A percentile compares a stretch with the other conserved stretches of the same genome.
These are phyloP conservation scores for Mycena crocata DNA, from an alignment of 768 basidiomycete species.

Conservation along the genomic window DNA sequence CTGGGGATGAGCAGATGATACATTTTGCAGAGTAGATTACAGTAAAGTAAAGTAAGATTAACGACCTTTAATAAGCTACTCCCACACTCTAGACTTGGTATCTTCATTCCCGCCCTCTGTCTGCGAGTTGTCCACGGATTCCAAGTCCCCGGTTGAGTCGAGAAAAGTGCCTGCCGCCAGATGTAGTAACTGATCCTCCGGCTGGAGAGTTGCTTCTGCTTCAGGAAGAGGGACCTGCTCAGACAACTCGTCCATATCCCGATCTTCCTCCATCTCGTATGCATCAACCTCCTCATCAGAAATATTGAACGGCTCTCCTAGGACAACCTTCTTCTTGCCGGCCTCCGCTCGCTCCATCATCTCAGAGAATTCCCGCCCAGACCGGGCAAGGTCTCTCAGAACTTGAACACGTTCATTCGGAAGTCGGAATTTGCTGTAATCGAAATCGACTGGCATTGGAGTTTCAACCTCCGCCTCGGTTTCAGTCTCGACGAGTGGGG, in stretches of 20 bases:
- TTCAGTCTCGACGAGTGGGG: constrained; percentile 14
- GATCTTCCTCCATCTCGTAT: constrained; percentile 25
- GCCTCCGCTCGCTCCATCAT: constrained; percentile 21
- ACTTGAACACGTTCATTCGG: constrained; percentile 10
- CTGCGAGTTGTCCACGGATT: no score
- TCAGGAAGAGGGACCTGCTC: no score
- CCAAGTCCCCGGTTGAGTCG: background rate
- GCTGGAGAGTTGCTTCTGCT: no score
- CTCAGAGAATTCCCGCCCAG: constrained; percentile 26
- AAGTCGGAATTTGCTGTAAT: constrained; percentile 24
- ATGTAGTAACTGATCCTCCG: no score
- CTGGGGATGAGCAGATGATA: constrained; percentile 14
- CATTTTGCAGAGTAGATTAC: constrained; percentile 17
- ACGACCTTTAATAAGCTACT: no score
- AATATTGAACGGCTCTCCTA: constrained; percentile 27
- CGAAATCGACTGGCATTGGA: constrained; percentile 16
- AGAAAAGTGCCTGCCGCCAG: background rate
- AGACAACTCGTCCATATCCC: constrained; percentile 1
- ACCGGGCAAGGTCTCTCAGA: constrained; percentile 27
- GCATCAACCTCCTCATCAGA: constrained; percentile 23
- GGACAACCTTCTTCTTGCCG: constrained; percentile 24
- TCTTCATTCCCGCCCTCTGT: no score
- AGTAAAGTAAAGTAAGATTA: constrained; percentile 21
- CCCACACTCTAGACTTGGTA: no score
- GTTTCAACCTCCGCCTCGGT: background rate